Base-by-base conservation (phyloP, 148 eudicot genomes). In the Rhododendron henanense region DNA sequence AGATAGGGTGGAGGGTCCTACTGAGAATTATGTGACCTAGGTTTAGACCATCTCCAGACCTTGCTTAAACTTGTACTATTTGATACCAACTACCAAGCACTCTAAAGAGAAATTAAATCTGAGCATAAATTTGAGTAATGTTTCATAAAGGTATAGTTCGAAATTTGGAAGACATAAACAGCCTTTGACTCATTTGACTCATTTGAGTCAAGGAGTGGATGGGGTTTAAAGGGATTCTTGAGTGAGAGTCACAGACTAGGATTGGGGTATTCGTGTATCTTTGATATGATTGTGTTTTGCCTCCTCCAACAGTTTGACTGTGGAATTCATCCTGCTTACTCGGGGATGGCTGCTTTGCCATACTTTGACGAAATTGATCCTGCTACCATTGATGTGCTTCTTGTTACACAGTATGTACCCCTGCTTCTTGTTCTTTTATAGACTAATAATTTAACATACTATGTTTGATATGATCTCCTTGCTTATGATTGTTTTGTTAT, bases 311-410 rank as follows among this genome's bases (percentile, higher is more conserved):
- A 95, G 99, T 96, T 96, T 89, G 99, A 95, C 44, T 96, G 99
- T 88, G 99, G 99, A 47, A 96, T 96, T 91, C 98, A 96, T 87
- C 99, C 98, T 23, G 99, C 91, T 25, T 96, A 88, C 88, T 94
- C 99, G 51, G 99, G 99, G 35, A 95, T 96, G 96, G 93, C 99
- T 79, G 98, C 98, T 53, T 88, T 96, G 91, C 99, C 99, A 0
- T 96, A 96, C 90, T 96, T 96, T 65, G 99, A 96, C 84, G 99
- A 96, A 84, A 95, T 96, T 84, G 99, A 96, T 89, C 97, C 99
- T 88, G 94, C 95, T 4, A 86, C 91, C 18, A 92, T 96, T 51
- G 99, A 96, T 65, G 95, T 96, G 89, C 97, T 96, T 91, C 96
- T 96, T 14, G 85, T 96, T 67, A 96, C 99, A 21, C 99, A 96